Evolutionary conservation across 2,329 filamentous ascomycete species (phyloP), one percentile per base, ranked within the genome.

Genomic region (Aspergillus transmontanensis): DNA sequence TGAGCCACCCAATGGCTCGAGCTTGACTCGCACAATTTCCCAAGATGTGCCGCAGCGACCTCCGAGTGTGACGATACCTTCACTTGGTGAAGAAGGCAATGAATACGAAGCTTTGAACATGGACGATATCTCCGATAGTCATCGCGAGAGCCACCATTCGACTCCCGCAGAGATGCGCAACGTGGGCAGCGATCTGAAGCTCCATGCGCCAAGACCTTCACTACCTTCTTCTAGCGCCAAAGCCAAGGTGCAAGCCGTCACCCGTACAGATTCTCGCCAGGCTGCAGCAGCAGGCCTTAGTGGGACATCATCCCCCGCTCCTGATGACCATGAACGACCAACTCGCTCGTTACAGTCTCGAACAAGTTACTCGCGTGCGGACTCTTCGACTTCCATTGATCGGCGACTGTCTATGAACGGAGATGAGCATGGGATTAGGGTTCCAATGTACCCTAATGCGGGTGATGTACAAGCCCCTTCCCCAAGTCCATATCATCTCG

Each of bases 391-490:
- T 30, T 82, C 80, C 23, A 80, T 83, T 53, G 81, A 84, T 61
- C 85, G 86, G 60, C 86, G 86, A 9, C 79, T 78, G 51, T 88
- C 87, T 14, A 75, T 85, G 32, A 82, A 89, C 46, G 90, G 90
- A 21, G 91, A 94, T 53, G 91, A 95, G 67, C 89, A 93, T 60
- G 94, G 94, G 26, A 97, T 97, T 71, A 90, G 94, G 73, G 94
- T 99, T 45, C 95, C 95, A 57, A 95, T 99, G 92, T 90, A 95
- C 75, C 91, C 90, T 59, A 88, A 95, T 75, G 92, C 95, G 50
- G 95, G 95, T 65, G 94, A 98, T 75, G 95, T 98, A 11, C 95
- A 99, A 80, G 95, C 95, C 16, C 95, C 95, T 2, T 95, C 94
- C 2, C 93, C 94, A 1, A 86, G 88, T 2, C 90, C 89, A 10